Conservation (phyloP, 345 rosid genomes). For the Salix suchowensis region DNA sequence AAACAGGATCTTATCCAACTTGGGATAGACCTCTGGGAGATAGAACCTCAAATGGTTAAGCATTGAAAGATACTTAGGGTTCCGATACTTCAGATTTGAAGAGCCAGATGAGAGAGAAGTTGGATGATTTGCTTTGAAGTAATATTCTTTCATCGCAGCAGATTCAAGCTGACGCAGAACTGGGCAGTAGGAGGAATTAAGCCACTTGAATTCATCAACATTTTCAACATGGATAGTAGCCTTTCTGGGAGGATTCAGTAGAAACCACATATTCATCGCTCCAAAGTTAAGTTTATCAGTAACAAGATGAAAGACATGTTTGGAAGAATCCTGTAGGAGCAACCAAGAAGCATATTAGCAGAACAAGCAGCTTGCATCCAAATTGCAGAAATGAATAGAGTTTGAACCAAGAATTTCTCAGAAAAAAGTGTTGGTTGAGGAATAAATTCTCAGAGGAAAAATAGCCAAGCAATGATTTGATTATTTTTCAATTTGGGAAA, state of each 20-base stretch:
- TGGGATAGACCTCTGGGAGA: constrained; percentile 91
- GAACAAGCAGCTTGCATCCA: constrained; percentile 1
- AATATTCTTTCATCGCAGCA: constrained; percentile 90
- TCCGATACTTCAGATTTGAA: constrained; percentile 89
- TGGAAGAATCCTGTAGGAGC: constrained; percentile 76
- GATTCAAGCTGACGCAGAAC: constrained; percentile 94
- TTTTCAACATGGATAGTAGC: constrained; percentile 96
- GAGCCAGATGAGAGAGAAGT: constrained; percentile 70
- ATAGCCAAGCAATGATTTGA: background rate
- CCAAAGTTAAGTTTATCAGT: constrained; percentile 92
- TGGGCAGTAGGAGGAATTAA: constrained; percentile 94
- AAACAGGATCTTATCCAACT: constrained; percentile 81
- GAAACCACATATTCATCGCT: constrained; percentile 99
- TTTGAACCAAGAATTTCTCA: background rate
- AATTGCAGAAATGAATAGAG: background rate
- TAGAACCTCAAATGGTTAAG: constrained; percentile 92
- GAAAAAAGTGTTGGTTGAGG: background rate
- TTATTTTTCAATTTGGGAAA: background rate
- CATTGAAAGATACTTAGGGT: constrained; percentile 98
- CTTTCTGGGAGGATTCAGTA: constrained; percentile 86
- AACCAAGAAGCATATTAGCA: constrained; percentile 9
- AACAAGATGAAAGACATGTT: constrained; percentile 95
- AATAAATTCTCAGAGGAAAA: background rate
- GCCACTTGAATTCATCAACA: constrained; percentile 97
- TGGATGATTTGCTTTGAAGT: constrained; percentile 95